phyloP scores from a whole-genome alignment of 495 filamentous ascomycete genomes.

The Trichoderma reesei region DNA sequence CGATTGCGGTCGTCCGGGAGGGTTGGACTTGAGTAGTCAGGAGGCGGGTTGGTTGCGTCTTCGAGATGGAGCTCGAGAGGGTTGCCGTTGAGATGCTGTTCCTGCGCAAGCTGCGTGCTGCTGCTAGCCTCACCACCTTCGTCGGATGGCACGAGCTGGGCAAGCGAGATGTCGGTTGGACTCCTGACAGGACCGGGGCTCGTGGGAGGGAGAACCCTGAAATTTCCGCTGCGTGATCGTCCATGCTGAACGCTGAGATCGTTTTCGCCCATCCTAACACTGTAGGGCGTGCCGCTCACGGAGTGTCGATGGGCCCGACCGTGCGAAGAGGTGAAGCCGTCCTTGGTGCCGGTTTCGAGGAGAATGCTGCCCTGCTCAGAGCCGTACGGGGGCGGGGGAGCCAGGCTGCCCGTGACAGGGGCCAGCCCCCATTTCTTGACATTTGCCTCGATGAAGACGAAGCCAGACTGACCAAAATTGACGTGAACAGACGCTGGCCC shows the following conservation, averaged over 20 bases:
- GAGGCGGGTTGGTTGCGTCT: slow-evolving; percentile 39
- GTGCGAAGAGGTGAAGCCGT: slow-evolving; percentile 51
- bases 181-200: slow-evolving; percentile 85
- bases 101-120: slow-evolving; percentile 24
- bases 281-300: slow-evolving; percentile 19
- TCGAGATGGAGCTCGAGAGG: slow-evolving; percentile 29
- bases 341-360: slow-evolving; percentile 65
- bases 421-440: slow-evolving; percentile 99
- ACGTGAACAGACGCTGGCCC: slow-evolving; percentile 88
- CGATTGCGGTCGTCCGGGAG: slow-evolving; percentile 42
- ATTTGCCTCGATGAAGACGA: slow-evolving; percentile 98
- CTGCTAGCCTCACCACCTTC: slow-evolving; percentile 67
- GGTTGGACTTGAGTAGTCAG: slow-evolving; percentile 65
- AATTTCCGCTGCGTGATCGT: slow-evolving; percentile 49
- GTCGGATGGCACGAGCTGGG: slow-evolving; percentile 60
- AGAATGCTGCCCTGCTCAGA: slow-evolving; percentile 93
- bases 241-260: slow-evolving; percentile 33
- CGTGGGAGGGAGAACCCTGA: slow-evolving; percentile 57
- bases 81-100: slow-evolving; percentile 22
- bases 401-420: slow-evolving; percentile 88
- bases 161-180: slow-evolving; percentile 94
- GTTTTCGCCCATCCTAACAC: slow-evolving; percentile 6
- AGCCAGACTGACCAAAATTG: slow-evolving; percentile 95
- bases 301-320: slow-evolving; percentile 46
- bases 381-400: slow-evolving; percentile 91